Percentiles rank a stretch among this genome's conserved stretches.
These are phyloP conservation scores for Colletotrichum noveboracense DNA, from an alignment of 2,329 filamentous ascomycete genomes.

Conservation along the genomic window DNA sequence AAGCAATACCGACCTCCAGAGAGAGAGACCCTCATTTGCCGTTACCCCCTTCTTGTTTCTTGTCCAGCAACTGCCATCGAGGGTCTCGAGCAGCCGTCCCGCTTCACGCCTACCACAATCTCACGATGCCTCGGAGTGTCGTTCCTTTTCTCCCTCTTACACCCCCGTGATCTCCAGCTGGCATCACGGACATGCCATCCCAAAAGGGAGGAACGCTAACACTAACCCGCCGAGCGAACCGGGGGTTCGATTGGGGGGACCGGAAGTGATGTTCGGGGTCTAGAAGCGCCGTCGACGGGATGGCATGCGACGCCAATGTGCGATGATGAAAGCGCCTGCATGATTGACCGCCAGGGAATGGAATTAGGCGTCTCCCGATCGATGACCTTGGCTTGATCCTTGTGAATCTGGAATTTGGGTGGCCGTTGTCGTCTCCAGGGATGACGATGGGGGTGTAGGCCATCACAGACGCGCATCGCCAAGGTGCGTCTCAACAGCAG, in stretches of 20 bases:
- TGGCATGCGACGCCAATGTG: conserved; percentile 13
- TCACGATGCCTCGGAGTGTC: neutral
- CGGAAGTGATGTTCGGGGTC: neutral
- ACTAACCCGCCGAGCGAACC: neutral
- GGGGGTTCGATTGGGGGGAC: neutral
- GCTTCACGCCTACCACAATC: neutral
- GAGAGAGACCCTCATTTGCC: neutral
- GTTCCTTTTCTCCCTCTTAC: neutral
- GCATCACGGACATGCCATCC: neutral
- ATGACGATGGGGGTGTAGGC: neutral
- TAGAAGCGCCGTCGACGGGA: conserved; percentile 11
- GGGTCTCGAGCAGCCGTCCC: neutral
- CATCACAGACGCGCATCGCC: neutral
- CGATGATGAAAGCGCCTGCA: conserved; percentile 7
- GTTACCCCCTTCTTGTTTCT: neutral
- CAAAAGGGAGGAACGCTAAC: conserved; percentile 15
- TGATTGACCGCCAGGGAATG: conserved; percentile 1
- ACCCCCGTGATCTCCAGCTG: neutral
- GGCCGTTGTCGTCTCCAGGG: neutral
- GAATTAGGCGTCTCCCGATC: neutral
- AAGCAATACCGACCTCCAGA: neutral
- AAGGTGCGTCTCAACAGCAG: neutral
- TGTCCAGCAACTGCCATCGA: neutral
- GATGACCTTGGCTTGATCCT: neutral
- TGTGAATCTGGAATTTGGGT: neutral